These are phyloP conservation scores for Aeschynomene evenia DNA, from an alignment of 306 rosid species.

Conservation along the genomic window DNA sequence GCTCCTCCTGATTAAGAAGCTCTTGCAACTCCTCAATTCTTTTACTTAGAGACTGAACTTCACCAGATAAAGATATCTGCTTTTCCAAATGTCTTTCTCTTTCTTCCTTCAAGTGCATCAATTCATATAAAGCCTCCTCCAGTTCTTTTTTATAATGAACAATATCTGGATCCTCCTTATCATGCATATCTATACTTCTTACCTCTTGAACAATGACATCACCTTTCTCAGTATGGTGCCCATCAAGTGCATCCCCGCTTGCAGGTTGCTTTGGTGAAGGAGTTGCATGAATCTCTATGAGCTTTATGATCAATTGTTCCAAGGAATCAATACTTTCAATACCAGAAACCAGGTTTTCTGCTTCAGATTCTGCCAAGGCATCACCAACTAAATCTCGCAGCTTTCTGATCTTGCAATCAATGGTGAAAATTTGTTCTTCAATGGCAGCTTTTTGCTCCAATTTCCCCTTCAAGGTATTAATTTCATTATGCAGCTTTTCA, in stretches of 20 bases:
- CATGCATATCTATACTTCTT: constrained; percentile 40
- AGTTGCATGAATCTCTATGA: constrained; percentile 52
- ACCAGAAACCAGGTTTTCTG: constrained; percentile 47
- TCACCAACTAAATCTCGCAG: constrained; percentile 60
- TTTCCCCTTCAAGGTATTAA: not conserved
- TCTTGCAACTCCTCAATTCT: constrained; percentile 68
- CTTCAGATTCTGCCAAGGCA: constrained; percentile 53
- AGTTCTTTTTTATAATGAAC: constrained; percentile 62
- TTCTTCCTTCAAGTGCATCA: constrained; percentile 61
- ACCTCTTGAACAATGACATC: constrained; percentile 36
- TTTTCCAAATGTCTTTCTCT: constrained; percentile 57
- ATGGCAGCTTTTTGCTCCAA: constrained; percentile 45
- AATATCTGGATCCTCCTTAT: constrained; percentile 38
- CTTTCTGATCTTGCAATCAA: constrained; percentile 54
- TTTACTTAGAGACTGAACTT: constrained; percentile 60
- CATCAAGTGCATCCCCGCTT: constrained; percentile 33
- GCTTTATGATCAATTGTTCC: constrained; percentile 64
- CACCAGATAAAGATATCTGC: constrained; percentile 54
- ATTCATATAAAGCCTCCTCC: constrained; percentile 63
- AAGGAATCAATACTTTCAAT: constrained; percentile 57
- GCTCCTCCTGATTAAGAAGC: constrained; percentile 85
- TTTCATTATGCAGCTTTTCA: not conserved
- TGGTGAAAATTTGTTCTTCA: constrained; percentile 45
- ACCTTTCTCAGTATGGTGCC: constrained; percentile 33
- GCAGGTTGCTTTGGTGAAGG: constrained; percentile 42